Evolutionary conservation across 768 basidiomycete genomes (phyloP).

Genomic region (Pleurotus djamor): DNA sequence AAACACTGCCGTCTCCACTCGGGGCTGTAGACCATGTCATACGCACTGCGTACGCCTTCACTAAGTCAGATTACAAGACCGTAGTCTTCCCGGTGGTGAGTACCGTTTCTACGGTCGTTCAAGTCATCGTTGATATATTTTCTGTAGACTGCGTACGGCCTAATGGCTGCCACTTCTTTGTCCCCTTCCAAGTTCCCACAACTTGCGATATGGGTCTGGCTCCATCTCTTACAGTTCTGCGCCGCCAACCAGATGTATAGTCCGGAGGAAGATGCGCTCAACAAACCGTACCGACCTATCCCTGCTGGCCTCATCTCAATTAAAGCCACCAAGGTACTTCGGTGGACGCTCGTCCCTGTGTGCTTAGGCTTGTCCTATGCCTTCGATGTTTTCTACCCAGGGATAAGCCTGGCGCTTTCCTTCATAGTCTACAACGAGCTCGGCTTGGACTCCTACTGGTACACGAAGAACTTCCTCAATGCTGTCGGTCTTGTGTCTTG

Average conservation of each 20-base stretch:
- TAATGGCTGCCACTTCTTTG: constrained; percentile 19
- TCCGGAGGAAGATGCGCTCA: constrained; percentile 38
- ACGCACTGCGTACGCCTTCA: constrained; percentile 31
- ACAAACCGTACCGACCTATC: constrained; percentile 43
- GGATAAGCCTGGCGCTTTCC: constrained; percentile 1
- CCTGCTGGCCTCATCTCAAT: constrained; percentile 40
- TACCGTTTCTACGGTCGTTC: not conserved
- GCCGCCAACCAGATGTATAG: constrained; percentile 42
- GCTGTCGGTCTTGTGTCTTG: constrained; percentile 11
- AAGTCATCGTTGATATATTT: not conserved
- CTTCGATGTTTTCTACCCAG: constrained; percentile 1
- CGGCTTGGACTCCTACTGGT: constrained; percentile 3
- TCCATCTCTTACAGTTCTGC: constrained; percentile 42
- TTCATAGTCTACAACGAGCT: constrained; percentile 9
- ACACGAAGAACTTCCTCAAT: constrained; percentile 10
- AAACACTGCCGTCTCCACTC: not conserved
- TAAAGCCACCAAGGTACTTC: constrained; percentile 27
- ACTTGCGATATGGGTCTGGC: constrained; percentile 35
- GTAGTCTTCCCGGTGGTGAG: constrained; percentile 45
- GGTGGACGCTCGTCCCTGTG: constrained; percentile 26
- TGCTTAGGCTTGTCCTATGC: constrained; percentile 6
- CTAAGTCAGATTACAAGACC: constrained; percentile 43
- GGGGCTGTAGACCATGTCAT: not conserved
- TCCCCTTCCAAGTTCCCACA: constrained; percentile 15
- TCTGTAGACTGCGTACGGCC: constrained; percentile 18